These are phyloP conservation scores for Xylariomycetidae sp. DNA, from an alignment of 2,329 filamentous ascomycete genomes.

Conservation along the genomic window DNA sequence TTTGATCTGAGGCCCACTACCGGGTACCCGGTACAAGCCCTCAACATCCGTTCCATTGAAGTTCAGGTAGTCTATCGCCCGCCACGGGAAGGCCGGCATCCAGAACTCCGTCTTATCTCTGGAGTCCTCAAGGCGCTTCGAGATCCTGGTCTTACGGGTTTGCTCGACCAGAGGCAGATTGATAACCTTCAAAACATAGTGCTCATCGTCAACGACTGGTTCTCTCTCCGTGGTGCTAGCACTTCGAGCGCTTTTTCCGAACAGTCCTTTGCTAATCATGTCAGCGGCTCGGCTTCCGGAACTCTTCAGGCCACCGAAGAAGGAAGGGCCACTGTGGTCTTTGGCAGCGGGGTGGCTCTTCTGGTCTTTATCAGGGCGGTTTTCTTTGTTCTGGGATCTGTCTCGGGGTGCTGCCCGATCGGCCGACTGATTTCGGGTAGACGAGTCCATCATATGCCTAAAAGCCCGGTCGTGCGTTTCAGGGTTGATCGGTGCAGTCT, in stretches of 20 bases:
- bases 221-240: slow-evolving; percentile 65
- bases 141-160: slow-evolving; percentile 84
- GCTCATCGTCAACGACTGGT: slow-evolving; percentile 65
- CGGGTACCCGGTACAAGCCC: slow-evolving; percentile 86
- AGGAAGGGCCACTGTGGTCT: slow-evolving; percentile 55
- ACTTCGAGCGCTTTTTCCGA: slow-evolving; percentile 69
- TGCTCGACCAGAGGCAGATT: slow-evolving; percentile 83
- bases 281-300: slow-evolving; percentile 70
- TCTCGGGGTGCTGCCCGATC: slow-evolving; percentile 54
- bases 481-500: slow-evolving; percentile 55
- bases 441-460: slow-evolving; percentile 61
- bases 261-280: slow-evolving; percentile 75
- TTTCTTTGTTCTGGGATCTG: slow-evolving; percentile 34
- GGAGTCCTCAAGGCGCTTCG: slow-evolving; percentile 79
- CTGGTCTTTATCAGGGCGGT: slow-evolving; percentile 40
- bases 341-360: slow-evolving; percentile 46
- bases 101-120: slow-evolving; percentile 96
- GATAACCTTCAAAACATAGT: slow-evolving; percentile 79
- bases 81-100: slow-evolving; percentile 95
- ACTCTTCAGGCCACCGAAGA: slow-evolving; percentile 69
- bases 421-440: slow-evolving; percentile 63
- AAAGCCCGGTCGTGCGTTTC: slow-evolving; percentile 56
- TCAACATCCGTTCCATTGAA: slow-evolving; percentile 92
- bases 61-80: slow-evolving; percentile 93
- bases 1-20: slow-evolving; percentile 84